A percentile compares a stretch with the other conserved stretches of the same genome.
phyloP scores from a whole-genome alignment of 2,329 filamentous ascomycete genomes.

The Aureobasidium sp. region DNA sequence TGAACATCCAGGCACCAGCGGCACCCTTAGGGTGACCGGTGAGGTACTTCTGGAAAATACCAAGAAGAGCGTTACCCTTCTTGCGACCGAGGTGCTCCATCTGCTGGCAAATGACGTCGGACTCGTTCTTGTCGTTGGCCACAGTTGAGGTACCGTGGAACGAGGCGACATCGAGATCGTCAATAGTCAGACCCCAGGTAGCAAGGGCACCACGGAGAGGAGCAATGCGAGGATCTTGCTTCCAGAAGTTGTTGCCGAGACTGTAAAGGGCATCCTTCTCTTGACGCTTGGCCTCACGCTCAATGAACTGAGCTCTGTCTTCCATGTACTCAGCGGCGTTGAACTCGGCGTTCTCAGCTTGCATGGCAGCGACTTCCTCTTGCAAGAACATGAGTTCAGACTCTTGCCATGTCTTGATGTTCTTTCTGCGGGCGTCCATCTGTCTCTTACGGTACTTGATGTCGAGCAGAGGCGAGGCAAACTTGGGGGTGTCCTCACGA shows the following conservation, averaged over 20 bases:
- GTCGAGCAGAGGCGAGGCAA: constrained; percentile 90
- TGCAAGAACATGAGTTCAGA: constrained; percentile 88
- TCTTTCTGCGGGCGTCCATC: constrained; percentile 85
- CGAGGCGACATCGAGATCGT: constrained; percentile 89
- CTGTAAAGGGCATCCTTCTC: constrained; percentile 89
- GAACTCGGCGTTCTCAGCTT: constrained; percentile 65
- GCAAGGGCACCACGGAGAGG: constrained; percentile 92
- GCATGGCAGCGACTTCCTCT: constrained; percentile 87
- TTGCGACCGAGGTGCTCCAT: constrained; percentile 87
- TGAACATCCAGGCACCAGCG: constrained; percentile 99
- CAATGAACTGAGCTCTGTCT: constrained; percentile 78
- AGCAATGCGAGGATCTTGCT: constrained; percentile 85
- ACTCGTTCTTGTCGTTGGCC: constrained; percentile 99
- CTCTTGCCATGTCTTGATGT: constrained; percentile 96
- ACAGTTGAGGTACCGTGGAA: constrained; percentile 99
- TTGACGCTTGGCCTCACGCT: constrained; percentile 79
- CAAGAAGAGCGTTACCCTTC: constrained; percentile 92
- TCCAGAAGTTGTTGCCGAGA: constrained; percentile 99
- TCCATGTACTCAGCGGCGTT: constrained; percentile 78
- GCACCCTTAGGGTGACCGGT: constrained; percentile 99
- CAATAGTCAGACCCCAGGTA: constrained; percentile 95
- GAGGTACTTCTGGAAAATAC: constrained; percentile 99
- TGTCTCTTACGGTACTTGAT: constrained; percentile 96
- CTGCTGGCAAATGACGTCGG: constrained; percentile 93
- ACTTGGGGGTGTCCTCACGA: constrained; percentile 82